These are phyloP conservation scores for Clitopilus hobsonii DNA, from an alignment of 768 basidiomycete species.

Conservation along the genomic window DNA sequence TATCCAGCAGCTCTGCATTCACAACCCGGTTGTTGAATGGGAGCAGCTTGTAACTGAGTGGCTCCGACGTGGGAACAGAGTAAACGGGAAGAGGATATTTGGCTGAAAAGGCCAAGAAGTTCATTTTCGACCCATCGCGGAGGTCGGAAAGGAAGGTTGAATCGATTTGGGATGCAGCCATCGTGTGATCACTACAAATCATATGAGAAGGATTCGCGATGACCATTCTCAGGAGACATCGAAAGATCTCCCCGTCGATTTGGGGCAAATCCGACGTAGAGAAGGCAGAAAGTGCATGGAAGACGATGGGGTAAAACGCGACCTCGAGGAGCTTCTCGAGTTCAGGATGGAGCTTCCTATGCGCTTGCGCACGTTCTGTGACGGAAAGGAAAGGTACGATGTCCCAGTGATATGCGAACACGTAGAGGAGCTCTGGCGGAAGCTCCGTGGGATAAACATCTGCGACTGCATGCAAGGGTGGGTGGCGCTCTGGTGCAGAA, in stretches of 20 bases:
- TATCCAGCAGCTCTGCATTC: conserved; percentile 16
- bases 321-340: conserved; percentile 27
- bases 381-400: conserved; percentile 32
- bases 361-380: conserved; percentile 32
- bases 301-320: conserved; percentile 34
- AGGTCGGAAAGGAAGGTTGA: not conserved
- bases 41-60: conserved; percentile 22
- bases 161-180: not conserved
- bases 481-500: no score
- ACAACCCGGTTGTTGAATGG: conserved; percentile 33
- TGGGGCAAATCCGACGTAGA: conserved; percentile 27
- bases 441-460: conserved; percentile 1
- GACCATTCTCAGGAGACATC: conserved; percentile 35
- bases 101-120: not conserved
- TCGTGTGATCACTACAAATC: not conserved
- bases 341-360: conserved; percentile 17
- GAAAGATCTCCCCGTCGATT: conserved; percentile 51
- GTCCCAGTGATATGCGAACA: conserved; percentile 22
- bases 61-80: not conserved
- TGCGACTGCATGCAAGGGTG: no score
- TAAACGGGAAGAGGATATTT: conserved; percentile 11
- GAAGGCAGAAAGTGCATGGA: conserved; percentile 19
- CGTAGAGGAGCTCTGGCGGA: conserved; percentile 11
- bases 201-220: conserved; percentile 15
- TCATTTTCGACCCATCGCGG: not conserved